Evolutionary conservation across 2,329 filamentous ascomycete genomes (phyloP), one percentile per base, ranked within the genome.

Genomic region (Phialophora verrucosa): DNA sequence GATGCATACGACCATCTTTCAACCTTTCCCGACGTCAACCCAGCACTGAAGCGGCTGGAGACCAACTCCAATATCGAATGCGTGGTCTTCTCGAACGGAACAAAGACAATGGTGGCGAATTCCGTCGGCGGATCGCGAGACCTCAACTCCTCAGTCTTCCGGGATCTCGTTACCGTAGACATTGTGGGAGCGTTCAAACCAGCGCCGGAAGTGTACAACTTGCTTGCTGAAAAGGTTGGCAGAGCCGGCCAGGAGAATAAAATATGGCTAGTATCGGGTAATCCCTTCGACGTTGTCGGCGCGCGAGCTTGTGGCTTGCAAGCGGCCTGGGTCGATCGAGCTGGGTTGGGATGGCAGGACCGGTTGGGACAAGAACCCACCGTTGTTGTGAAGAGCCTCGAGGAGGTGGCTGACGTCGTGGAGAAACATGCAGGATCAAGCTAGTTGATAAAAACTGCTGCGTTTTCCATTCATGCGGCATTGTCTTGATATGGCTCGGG

Each of bases 81-180:
- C 0, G 88, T 89, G 63, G 78, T 91, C 50, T 92, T 92, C 76
- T 89, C 88, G 3, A 93, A 92, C 73, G 90, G 90, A 31, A 90
- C 88, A 0, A 74, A 81, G 1, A 74, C 77, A 2, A 91, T 91
- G 87, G 82, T 92, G 2, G 78, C 79, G 0, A 83, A 84, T 25
- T 89, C 88, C 0, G 79, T 92, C 4, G 77, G 79, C 8, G 80
- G 80, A 6, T 89, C 88, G 0, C 82, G 83, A 0, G 83, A 84
- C 35, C 80, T 91, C 0, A 80, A 82, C 0, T 79, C 81, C 0
- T 66, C 69, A 0, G 69, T 83, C 17, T 88, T 90, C 73, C 80
- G 81, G 63, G 79, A 82, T 6, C 76, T 90, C 3, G 76, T 92
- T 47, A 87, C 87, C 0, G 86, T 91, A 1, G 85, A 91, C n/a